A percentile compares a stretch with the other conserved stretches of the same genome.
These are phyloP conservation scores for Physocladia obscura DNA, from an alignment of 192 early-diverging fungal genomes.

Conservation along the genomic window DNA sequence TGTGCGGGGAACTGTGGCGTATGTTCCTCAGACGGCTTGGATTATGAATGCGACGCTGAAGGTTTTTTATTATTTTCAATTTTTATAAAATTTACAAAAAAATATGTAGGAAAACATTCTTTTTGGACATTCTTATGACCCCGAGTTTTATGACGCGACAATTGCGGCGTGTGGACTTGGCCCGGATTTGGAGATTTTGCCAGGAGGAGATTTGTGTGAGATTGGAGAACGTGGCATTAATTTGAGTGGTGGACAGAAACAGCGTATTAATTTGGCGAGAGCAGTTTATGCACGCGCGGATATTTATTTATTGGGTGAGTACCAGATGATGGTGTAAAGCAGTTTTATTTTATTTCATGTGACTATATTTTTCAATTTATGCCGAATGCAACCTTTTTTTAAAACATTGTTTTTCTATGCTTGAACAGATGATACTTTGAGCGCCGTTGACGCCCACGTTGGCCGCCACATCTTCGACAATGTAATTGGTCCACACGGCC, in stretches of 20 bases:
- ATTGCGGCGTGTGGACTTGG: constrained; percentile 84
- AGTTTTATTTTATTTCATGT: too few relatives aligned
- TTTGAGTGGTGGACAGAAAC: constrained; percentile 51
- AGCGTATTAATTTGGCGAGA: constrained; percentile 59
- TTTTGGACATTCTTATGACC: constrained; percentile 55
- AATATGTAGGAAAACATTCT: constrained; percentile 92
- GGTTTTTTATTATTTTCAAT: too few relatives aligned
- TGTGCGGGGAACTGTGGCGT: constrained; percentile 70
- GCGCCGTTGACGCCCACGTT: constrained; percentile 73
- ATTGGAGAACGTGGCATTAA: constrained; percentile 66
- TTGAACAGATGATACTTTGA: constrained; percentile 40
- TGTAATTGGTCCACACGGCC: constrained; percentile 82
- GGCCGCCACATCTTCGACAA: constrained; percentile 81
- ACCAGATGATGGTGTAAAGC: too few relatives aligned
- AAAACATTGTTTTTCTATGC: neutral
- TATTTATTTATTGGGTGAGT: constrained; percentile 75
- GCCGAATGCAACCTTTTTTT: neutral
- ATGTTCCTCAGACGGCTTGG: constrained; percentile 86
- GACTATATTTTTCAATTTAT: constrained; percentile 1
- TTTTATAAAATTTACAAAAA: too few relatives aligned
- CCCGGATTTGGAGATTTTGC: constrained; percentile 82
- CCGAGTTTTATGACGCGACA: constrained; percentile 28
- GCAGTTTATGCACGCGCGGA: constrained; percentile 90
- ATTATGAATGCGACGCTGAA: constrained; percentile 93
- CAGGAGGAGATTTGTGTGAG: constrained; percentile 88